Percentiles rank a stretch among this genome's conserved stretches.
phyloP scores from a whole-genome alignment of 306 rosid species.

The Carpinus fangiana region DNA sequence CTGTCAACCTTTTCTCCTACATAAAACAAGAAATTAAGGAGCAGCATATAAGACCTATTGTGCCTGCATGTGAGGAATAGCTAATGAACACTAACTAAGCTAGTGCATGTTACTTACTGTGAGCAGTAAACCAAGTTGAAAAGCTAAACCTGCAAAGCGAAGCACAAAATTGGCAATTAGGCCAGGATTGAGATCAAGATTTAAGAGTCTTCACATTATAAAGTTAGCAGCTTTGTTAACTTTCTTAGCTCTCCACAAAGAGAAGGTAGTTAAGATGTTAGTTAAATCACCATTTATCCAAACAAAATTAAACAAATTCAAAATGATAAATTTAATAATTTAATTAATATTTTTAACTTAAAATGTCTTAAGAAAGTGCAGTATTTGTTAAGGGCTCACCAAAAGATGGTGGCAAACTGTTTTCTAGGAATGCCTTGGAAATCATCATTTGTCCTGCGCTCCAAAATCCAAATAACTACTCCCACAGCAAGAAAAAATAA shows the following conservation, averaged over 20 bases:
- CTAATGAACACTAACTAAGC: conserved; percentile 8
- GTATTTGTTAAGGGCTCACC: conserved; percentile 43
- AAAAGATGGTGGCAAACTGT: conserved; percentile 66
- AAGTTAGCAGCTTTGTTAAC: not conserved
- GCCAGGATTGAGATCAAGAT: not conserved
- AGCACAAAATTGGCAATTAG: not conserved
- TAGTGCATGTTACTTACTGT: conserved; percentile 51
- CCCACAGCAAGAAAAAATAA: conserved; percentile 65
- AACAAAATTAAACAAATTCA: too few species aligned
- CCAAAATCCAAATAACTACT: conserved; percentile 87
- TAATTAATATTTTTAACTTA: too few species aligned
- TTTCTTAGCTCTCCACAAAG: too few species aligned
- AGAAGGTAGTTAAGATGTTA: too few species aligned
- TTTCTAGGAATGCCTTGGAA: conserved; percentile 85
- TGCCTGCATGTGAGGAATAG: not conserved
- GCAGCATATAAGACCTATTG: not conserved
- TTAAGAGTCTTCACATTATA: not conserved
- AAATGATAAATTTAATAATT: too few species aligned
- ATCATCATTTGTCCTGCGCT: conserved; percentile 83
- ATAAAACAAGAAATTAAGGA: conserved; percentile 1
- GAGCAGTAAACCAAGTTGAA: conserved; percentile 75
- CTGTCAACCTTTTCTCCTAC: conserved; percentile 87
- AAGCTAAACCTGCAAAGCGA: conserved; percentile 56
- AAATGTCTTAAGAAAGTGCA: too few species aligned
- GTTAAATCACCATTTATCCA: too few species aligned